Percentiles rank a stretch among this genome's conserved stretches.
Evolutionary conservation across 1,284 basidiomycete species (phyloP).

Genomic region (Ustilago shanxiensis): DNA sequence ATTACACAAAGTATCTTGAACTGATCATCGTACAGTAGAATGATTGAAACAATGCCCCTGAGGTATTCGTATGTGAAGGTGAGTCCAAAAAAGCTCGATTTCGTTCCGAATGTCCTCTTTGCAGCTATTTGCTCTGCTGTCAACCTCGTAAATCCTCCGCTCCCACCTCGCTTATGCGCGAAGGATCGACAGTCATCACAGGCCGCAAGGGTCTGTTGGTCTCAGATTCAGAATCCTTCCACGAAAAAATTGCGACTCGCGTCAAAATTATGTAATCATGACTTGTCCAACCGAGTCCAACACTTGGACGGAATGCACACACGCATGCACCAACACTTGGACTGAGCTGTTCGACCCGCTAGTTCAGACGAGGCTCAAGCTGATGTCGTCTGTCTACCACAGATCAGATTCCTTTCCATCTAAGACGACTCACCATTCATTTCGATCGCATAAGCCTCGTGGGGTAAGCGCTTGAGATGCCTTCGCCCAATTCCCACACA

Average conservation of each 20-base stretch:
- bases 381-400: constrained; percentile 5
- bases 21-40: too few species aligned
- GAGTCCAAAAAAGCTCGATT: background rate
- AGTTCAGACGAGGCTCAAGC: background rate
- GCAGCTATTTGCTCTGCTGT: constrained; percentile 17
- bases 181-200: constrained; percentile 18
- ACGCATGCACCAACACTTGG: constrained; percentile 4
- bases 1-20: too few species aligned
- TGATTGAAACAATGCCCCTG: too few species aligned
- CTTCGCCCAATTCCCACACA: constrained; percentile 17
- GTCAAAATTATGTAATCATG: constrained; percentile 26
- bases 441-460: background rate
- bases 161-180: constrained; percentile 26
- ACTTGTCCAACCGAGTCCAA: constrained; percentile 12
- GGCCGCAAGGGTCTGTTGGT: constrained; percentile 27
- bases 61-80: too few species aligned
- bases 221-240: constrained; percentile 22
- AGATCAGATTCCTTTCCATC: background rate
- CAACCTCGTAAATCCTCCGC: constrained; percentile 3
- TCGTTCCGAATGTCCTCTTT: background rate
- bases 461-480: constrained; percentile 13
- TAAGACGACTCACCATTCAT: background rate
- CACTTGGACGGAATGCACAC: constrained; percentile 1
- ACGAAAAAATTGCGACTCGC: background rate
- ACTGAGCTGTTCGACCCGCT: background rate